A percentile compares a stretch with the other conserved stretches of the same genome.
Conservation (phyloP, 2,329 filamentous ascomycete genomes). For the Lojkania enalia region DNA sequence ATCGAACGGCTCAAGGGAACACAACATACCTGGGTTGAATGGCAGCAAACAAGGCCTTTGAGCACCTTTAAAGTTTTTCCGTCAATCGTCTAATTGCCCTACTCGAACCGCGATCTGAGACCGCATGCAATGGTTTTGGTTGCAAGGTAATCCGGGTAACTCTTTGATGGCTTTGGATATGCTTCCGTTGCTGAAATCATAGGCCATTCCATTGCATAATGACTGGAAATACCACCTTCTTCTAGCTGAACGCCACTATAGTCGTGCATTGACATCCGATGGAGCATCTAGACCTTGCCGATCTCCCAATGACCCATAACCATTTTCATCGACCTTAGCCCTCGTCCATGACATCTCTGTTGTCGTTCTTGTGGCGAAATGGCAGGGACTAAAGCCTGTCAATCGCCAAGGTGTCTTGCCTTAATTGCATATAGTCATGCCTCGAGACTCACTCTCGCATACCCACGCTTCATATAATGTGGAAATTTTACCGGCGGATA, state of each 20-base stretch:
- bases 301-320: neutral
- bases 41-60: neutral
- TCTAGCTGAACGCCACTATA: too few species aligned
- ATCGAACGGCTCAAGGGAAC: conserved; percentile 32
- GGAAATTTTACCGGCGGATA: conserved; percentile 28
- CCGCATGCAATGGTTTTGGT: too few species aligned
- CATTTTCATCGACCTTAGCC: neutral
- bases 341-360: too few species aligned
- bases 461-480: conserved; percentile 27
- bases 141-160: too few species aligned
- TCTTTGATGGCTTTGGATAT: too few species aligned
- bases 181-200: too few species aligned
- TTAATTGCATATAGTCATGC: conserved; percentile 36
- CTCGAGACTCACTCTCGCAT: conserved; percentile 26
- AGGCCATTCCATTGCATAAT: too few species aligned
- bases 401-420: conserved; percentile 27
- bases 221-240: too few species aligned
- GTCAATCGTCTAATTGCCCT: conserved; percentile 30
- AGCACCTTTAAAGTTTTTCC: conserved; percentile 14
- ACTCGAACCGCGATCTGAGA: too few species aligned
- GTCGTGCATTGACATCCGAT: too few species aligned
- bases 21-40: conserved; percentile 13
- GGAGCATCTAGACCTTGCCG: neutral
- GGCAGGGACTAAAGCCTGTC: conserved; percentile 1
- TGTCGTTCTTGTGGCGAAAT: conserved; percentile 12